phyloP scores from a whole-genome alignment of 1,139 yeast species.

The Debaryomyces subglobosus region DNA sequence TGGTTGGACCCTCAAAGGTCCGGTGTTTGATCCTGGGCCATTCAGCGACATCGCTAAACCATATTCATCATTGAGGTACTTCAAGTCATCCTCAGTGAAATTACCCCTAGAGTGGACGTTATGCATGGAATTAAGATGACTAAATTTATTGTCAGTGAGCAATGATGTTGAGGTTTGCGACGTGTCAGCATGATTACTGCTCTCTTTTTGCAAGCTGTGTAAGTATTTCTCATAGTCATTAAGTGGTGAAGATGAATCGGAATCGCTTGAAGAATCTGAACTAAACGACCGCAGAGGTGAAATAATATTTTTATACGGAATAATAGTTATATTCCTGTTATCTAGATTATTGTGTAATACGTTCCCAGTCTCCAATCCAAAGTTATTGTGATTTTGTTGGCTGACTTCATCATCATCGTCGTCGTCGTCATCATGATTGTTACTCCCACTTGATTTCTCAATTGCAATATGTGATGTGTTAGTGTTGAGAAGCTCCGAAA shows the following conservation, averaged over 20 bases:
- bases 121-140: slow-evolving; percentile 5
- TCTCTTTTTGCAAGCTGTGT: slow-evolving; percentile 17
- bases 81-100: slow-evolving; percentile 16
- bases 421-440: slow-evolving; percentile 5
- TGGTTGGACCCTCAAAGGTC: slow-evolving; percentile 7
- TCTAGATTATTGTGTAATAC: slow-evolving; percentile 7
- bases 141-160: slow-evolving; percentile 11
- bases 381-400: slow-evolving; percentile 1
- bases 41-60: slow-evolving; percentile 9
- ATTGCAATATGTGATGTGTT: neutral
- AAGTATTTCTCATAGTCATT: slow-evolving; percentile 26
- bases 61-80: slow-evolving; percentile 10
- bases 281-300: slow-evolving; percentile 23
- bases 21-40: slow-evolving; percentile 8
- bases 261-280: slow-evolving; percentile 10
- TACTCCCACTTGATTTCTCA: neutral
- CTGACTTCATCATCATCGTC: slow-evolving; percentile 7
- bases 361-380: neutral
- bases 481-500: neutral
- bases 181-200: slow-evolving; percentile 13
- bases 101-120: slow-evolving; percentile 9
- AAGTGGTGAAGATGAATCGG: slow-evolving; percentile 10
- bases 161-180: slow-evolving; percentile 18
- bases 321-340: slow-evolving; percentile 19
- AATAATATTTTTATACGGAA: slow-evolving; percentile 25